Percentiles rank a stretch among this genome's conserved stretches.
These are phyloP conservation scores for Cyberlindnera galapagoensis DNA, from an alignment of 805 yeast genomes.

Conservation along the genomic window DNA sequence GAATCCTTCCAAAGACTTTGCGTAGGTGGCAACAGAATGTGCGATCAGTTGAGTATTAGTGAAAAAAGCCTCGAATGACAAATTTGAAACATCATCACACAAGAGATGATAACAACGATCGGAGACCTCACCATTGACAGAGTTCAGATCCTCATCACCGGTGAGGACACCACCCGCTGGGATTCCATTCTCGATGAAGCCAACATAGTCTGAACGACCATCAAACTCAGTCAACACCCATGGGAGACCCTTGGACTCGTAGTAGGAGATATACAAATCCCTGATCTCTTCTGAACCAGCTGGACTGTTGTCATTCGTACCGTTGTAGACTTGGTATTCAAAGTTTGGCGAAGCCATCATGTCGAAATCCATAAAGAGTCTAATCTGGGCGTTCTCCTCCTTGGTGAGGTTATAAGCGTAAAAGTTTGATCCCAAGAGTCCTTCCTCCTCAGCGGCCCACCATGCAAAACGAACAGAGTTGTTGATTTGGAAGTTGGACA, in stretches of 20 bases:
- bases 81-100: conserved; percentile 76
- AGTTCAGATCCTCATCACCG: conserved; percentile 83
- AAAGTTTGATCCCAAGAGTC: conserved; percentile 78
- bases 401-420: conserved; percentile 62
- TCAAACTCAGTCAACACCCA: conserved; percentile 86
- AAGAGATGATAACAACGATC: conserved; percentile 84
- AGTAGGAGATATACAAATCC: conserved; percentile 60
- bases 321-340: conserved; percentile 85
- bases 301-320: conserved; percentile 64
- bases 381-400: conserved; percentile 70
- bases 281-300: conserved; percentile 83
- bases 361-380: conserved; percentile 94
- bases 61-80: conserved; percentile 81
- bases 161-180: conserved; percentile 97
- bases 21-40: conserved; percentile 85
- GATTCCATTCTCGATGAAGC: conserved; percentile 79
- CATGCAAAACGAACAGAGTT: conserved; percentile 93
- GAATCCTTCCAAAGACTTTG: conserved; percentile 75
- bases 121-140: conserved; percentile 63
- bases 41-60: conserved; percentile 83
- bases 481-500: conserved; percentile 67
- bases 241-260: conserved; percentile 57
- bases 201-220: conserved; percentile 95
- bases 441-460: conserved; percentile 99
- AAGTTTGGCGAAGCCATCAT: conserved; percentile 98